Conservation (phyloP, 2,329 filamentous ascomycete species). For the Botrytis aclada region DNA sequence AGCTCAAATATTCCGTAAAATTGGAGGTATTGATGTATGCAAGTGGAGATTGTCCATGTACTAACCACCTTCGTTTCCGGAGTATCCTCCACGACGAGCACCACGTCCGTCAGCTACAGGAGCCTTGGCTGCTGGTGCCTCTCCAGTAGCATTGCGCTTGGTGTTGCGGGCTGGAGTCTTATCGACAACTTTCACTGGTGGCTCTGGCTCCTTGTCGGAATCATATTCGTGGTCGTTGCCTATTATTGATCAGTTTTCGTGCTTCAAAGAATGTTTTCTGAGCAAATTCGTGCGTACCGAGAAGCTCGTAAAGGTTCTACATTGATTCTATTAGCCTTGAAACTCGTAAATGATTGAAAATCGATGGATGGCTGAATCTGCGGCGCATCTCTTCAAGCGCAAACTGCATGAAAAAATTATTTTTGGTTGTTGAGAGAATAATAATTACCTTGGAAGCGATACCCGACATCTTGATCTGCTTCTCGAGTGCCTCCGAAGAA, state of each 20-base stretch:
- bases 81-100: constrained; percentile 52
- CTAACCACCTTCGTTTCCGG: constrained; percentile 86
- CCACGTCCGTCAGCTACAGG: constrained; percentile 29
- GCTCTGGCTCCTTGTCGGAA: constrained; percentile 68
- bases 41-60: constrained; percentile 33
- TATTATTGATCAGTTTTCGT: constrained; percentile 34
- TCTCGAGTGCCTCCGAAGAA: constrained; percentile 41
- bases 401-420: constrained; percentile 14
- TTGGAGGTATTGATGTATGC: not conserved
- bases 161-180: constrained; percentile 69
- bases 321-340: constrained; percentile 40
- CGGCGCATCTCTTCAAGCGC: constrained; percentile 24
- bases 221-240: constrained; percentile 62
- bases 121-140: constrained; percentile 53
- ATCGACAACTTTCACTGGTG: constrained; percentile 85
- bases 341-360: constrained; percentile 22
- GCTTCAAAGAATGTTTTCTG: constrained; percentile 27
- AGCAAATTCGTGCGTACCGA: constrained; percentile 64
- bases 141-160: constrained; percentile 84
- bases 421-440: not conserved
- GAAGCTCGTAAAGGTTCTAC: constrained; percentile 96
- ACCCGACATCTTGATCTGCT: constrained; percentile 40
- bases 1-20: not conserved
- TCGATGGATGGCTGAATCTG: constrained; percentile 6
- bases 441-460: constrained; percentile 40